Evolutionary conservation across 129 eudicot genomes (phyloP).

Genomic region (Kitagawia praeruptora): DNA sequence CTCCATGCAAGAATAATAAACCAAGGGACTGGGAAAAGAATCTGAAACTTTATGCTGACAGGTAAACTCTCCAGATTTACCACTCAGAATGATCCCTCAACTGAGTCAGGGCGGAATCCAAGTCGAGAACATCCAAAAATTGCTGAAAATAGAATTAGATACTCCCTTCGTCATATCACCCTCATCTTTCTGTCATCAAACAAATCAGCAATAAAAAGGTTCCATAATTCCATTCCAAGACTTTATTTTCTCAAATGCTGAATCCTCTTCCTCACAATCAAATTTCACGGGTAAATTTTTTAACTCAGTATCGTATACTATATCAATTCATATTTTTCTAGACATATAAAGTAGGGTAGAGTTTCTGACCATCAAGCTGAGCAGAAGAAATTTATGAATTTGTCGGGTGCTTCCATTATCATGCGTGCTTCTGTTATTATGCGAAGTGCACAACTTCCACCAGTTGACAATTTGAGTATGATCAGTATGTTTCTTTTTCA

Average conservation of each 20-base stretch:
- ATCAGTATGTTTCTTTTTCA: conserved; percentile 34
- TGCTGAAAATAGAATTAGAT: not conserved
- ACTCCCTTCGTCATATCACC: conserved; percentile 2
- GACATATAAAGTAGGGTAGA: not conserved
- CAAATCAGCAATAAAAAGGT: not conserved
- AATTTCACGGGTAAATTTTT: conserved; percentile 6
- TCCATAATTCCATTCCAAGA: not conserved
- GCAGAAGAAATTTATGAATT: not conserved
- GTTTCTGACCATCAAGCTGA: not conserved
- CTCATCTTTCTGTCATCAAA: not conserved
- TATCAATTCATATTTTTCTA: not conserved
- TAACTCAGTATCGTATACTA: not conserved
- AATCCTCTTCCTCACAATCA: conserved; percentile 5
- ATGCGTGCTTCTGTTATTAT: conserved; percentile 30
- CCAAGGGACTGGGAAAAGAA: not conserved
- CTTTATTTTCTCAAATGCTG: not conserved
- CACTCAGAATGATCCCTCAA: not conserved
- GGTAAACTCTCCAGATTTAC: not conserved
- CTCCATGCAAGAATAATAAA: conserved; percentile 2
- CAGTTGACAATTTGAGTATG: conserved; percentile 32
- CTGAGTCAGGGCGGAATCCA: conserved; percentile 1
- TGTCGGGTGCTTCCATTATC: not conserved
- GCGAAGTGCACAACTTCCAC: conserved; percentile 34
- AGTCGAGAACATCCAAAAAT: not conserved
- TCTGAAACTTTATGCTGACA: conserved; percentile 5